Evolutionary conservation across 2,329 filamentous ascomycete genomes (phyloP).

Genomic region (Exophiala calicioides): DNA sequence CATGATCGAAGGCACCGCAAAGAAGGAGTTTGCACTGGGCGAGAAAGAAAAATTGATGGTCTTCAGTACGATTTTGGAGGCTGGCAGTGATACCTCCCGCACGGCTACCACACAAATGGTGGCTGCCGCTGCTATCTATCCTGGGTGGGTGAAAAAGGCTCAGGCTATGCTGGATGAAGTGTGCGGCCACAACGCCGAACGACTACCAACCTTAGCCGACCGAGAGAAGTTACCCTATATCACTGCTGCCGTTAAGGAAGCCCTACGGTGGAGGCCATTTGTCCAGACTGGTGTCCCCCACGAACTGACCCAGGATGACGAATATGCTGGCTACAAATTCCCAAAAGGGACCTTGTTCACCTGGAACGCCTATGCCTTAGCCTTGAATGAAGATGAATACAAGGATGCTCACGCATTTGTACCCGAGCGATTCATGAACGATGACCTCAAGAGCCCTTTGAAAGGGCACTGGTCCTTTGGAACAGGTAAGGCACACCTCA

Average conservation of each 20-base stretch:
- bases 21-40: constrained; percentile 30
- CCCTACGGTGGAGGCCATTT: constrained; percentile 43
- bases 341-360: constrained; percentile 50
- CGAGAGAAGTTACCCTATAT: constrained; percentile 53
- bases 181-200: constrained; percentile 31
- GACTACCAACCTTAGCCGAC: constrained; percentile 53
- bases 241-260: constrained; percentile 56
- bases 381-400: constrained; percentile 39
- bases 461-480: constrained; percentile 28
- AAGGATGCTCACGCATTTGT: constrained; percentile 28
- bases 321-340: constrained; percentile 49
- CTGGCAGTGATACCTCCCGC: constrained; percentile 1
- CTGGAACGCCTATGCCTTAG: constrained; percentile 47
- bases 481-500: neutral
- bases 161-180: constrained; percentile 26
- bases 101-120: constrained; percentile 1
- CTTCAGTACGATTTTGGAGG: neutral
- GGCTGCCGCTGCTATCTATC: constrained; percentile 31
- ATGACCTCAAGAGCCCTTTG: constrained; percentile 24
- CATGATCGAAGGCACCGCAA: constrained; percentile 33
- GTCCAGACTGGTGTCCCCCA: constrained; percentile 40
- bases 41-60: neutral
- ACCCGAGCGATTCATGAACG: constrained; percentile 32
- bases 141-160: constrained; percentile 31
- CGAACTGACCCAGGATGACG: constrained; percentile 24